A percentile compares a stretch with the other conserved stretches of the same genome.
phyloP scores from a whole-genome alignment of 169 alveolate species.

The Eimeria praecox region DNA sequence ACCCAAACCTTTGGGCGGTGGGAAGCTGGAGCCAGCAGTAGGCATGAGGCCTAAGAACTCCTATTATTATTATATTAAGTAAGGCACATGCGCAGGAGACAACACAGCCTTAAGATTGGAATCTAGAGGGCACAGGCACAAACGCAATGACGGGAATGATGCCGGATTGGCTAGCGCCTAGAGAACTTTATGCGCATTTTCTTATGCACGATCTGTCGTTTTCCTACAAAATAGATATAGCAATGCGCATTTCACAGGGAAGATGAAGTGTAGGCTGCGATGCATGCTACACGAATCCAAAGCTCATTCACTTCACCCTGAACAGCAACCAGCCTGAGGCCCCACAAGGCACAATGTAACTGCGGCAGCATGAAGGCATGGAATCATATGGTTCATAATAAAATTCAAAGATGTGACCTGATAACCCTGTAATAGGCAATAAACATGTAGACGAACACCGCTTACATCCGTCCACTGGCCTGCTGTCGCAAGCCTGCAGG shows the following conservation, averaged over 20 bases:
- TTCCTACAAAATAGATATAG: not conserved
- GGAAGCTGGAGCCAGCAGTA: not conserved
- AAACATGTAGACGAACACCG: not conserved
- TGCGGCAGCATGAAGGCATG: not conserved
- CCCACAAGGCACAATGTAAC: not conserved
- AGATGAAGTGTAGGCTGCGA: not conserved
- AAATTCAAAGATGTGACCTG: not conserved
- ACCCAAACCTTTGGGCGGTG: not conserved
- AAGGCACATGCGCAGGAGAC: not conserved
- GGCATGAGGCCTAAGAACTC: constrained; percentile 1
- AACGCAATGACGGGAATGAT: not conserved
- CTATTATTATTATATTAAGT: not conserved
- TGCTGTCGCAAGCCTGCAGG: not conserved
- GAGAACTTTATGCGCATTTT: not conserved
- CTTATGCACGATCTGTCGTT: not conserved
- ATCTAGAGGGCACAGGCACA: not conserved
- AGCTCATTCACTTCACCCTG: not conserved
- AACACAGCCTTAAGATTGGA: not conserved
- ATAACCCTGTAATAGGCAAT: not conserved
- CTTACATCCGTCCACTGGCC: constrained; percentile 14
- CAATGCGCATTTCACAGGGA: not conserved
- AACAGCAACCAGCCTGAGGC: not conserved
- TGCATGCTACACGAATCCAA: not conserved
- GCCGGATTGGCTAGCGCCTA: not conserved
- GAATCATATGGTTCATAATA: not conserved